Base-by-base conservation (phyloP, 2,329 filamentous ascomycete genomes). In the Hypoxylon sp. region DNA sequence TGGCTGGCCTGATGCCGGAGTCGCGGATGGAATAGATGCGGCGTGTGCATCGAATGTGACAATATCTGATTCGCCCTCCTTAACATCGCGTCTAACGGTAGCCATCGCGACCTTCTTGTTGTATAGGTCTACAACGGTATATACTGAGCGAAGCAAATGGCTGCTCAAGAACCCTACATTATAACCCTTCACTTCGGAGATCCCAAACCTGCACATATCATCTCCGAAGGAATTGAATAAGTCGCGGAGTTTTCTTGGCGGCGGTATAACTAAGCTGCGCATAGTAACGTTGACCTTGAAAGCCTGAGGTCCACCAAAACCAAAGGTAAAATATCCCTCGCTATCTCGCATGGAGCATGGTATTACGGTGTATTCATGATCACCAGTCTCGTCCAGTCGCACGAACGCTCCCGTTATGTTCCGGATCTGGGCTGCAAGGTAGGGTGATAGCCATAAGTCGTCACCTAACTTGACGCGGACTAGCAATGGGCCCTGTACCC, bases 361-460 rank as follows among this genome's bases (percentile, higher is more conserved):
- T 42, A 59, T 39, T 3, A 59, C 55, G 22, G 55, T 59, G 33
- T 59, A 59, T 51, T 50, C 44, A 17, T 50, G 6, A 10, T 19
- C 9, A 1, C 55, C 44, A 19, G 55, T 51, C 14, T 50, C 53
- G n/a, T 56, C 53, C 2, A 33, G 19, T 33, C 39, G 37, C 14
- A 56, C 46, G 39, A 51, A 50, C 29, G 55, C 55, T 2, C 55
- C 55, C 14, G 55, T 59, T 39, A 59, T 59, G 24, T 59, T 42
- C 29, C 55, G 55, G 13, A 59, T 50, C 35, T 59, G 55, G 4
- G 55, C 55, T 33, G 46, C 55, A 19, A 59, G 19, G 33, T 37
- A 50, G 10, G 44, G 33, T 5, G 55, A 50, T 4, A 59, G 46
- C 55, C 31, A 50, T 14, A 59, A 14, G 14, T 50, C 55, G 19